These are phyloP conservation scores for Nannochloropsis gaditana DNA, from an alignment of 108 stramenopile genomes.

Conservation along the genomic window DNA sequence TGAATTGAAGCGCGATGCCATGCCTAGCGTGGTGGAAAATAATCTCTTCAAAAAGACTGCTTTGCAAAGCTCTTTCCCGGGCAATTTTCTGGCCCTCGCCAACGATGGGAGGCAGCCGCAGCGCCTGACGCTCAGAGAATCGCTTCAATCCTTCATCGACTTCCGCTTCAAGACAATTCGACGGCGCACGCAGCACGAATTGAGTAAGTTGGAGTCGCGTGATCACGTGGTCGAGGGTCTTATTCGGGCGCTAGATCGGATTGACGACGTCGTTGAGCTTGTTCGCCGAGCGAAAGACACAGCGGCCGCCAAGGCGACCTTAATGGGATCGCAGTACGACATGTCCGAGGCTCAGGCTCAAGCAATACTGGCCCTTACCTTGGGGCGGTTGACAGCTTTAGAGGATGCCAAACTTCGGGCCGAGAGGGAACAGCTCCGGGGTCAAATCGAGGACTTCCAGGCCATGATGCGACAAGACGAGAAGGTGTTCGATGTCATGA, in stretches of 20 bases:
- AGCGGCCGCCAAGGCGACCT: slow-evolving; percentile 57
- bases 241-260: slow-evolving; percentile 62
- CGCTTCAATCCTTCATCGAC: slow-evolving; percentile 77
- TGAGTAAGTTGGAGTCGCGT: slow-evolving; percentile 72
- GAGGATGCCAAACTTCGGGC: slow-evolving; percentile 72
- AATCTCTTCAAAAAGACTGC: slow-evolving; percentile 89
- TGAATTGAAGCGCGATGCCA: slow-evolving; percentile 90
- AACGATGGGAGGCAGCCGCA: slow-evolving; percentile 64
- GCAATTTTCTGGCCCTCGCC: slow-evolving; percentile 77
- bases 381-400: slow-evolving; percentile 80
- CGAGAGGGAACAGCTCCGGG: slow-evolving; percentile 64
- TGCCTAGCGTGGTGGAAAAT: slow-evolving; percentile 62
- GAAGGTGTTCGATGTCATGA: slow-evolving; percentile 71
- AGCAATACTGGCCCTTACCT: slow-evolving; percentile 75
- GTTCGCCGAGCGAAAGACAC: slow-evolving; percentile 67
- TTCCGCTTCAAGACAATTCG: slow-evolving; percentile 88
- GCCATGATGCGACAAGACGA: slow-evolving; percentile 63
- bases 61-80: slow-evolving; percentile 81
- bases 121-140: slow-evolving; percentile 75
- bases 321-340: slow-evolving; percentile 57
- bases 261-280: slow-evolving; percentile 79
- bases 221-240: slow-evolving; percentile 85
- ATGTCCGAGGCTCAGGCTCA: slow-evolving; percentile 75
- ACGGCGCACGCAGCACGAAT: slow-evolving; percentile 63
- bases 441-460: slow-evolving; percentile 50